Base-by-base conservation (phyloP, 2,329 filamentous ascomycete species). In the Penicillium rolfsii region DNA sequence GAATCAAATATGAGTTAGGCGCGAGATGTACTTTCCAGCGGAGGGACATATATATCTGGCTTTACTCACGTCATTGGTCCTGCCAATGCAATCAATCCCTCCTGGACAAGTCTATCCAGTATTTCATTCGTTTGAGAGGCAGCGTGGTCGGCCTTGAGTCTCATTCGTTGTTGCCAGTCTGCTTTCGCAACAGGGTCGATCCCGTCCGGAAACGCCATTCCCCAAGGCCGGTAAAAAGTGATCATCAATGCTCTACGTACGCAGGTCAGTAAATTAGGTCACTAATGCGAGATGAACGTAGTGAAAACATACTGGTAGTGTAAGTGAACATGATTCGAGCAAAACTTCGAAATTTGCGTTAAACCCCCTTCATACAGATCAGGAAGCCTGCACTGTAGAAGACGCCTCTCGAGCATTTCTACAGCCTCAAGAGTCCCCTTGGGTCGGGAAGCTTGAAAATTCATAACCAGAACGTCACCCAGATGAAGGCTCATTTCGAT, bases 211-310 rank as follows among this genome's bases (percentile, higher is more conserved):
- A 41, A 19, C 8, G 67, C 65, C 0, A 64, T 67, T 4, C 67
- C 61, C 45, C 62, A 74, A 0, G 67, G 67, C 0, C 73, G 73
- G 52, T 75, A 74, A 30, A 76, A 70, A 0, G 69, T 67, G 28
- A 73, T 66, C 1, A 71, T 48, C 28, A 73, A 61, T 9, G 71
- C 66, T 38, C 72, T 73, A 19, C 43, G 4, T 1, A 41, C 22
- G 1, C 14, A 5, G 5, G 48, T 68, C 14, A 68, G 61, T 14
- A 52, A 22, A 24, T 2, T 6, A 19, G 41, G 2, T 11, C 2
- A 28, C 5, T 22, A 33, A 14, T 30, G 12, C 2, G 26, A 6
- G 4, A 8, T 6, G 3, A 24, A n/a, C 33, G 1, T 28, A 2
- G 1, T 11, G 7, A 22, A 36, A 63, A 64, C 58, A 8, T 11